Base-by-base conservation (phyloP, 441 rosid genomes). In the Sinapis alba region DNA sequence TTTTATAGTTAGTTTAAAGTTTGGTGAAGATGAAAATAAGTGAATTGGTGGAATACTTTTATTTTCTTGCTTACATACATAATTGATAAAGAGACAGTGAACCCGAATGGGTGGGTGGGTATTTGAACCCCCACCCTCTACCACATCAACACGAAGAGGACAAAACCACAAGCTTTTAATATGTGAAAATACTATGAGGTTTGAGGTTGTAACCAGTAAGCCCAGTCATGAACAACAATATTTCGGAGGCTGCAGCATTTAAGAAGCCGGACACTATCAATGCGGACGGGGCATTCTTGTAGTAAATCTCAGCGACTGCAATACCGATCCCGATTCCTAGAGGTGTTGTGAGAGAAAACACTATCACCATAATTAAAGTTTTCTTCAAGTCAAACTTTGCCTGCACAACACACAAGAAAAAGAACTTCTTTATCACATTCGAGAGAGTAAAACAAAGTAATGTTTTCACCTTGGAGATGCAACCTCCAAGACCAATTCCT, bases 401-500 rank as follows among this genome's bases (percentile, higher is more conserved):
- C 81, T 78, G 30, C 70, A 72, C 6, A 34, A 36, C 4, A 36
- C 43, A 36, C 10, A 36, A 36, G n/a, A 11, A 36, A 36, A 20
- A 51, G 18, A 24, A 34, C 2, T 41, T 2, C 11, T 8, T 34
- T 34, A 34, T 34, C 38, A 36, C 43, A 36, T 1, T 32, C 12
- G 26, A 16, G 21, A 36, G 20, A 23, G 7, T 24, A 1, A 36
- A 27, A 11, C 41, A 26, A 0, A 50, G 0, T 7, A 45, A 30
- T 4, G 11, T 53, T 73, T n/a, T n/a, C n/a, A 84, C 87, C 85
- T 85, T 83, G 57, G 83, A 65, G 30, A 87, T 84, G 81, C 83
- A 85, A 11, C 91, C 86, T 13, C 88, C 88, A 50, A 82, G 89
- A 3, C 84, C 84, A 80, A 83, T 78, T 21, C 91, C 89, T 78